Conservation (phyloP, 257 asterid species). For the Cinchona pubescens region DNA sequence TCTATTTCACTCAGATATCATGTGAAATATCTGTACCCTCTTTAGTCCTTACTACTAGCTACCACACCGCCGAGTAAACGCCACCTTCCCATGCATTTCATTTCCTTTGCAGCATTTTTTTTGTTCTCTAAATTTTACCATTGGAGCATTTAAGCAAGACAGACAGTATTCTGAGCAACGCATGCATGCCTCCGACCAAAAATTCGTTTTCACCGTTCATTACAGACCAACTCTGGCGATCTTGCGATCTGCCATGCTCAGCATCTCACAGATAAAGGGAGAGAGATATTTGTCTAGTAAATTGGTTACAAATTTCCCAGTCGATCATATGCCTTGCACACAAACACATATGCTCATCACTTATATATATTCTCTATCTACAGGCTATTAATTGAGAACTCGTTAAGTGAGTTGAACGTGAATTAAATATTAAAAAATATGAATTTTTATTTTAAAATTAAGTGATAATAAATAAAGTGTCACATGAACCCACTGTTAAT, state of each 20-base stretch:
- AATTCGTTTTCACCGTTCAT: conserved; percentile 1
- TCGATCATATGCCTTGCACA: neutral
- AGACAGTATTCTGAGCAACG: neutral
- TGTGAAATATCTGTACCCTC: conserved; percentile 20
- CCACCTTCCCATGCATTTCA: neutral
- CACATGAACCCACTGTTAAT: too few species aligned
- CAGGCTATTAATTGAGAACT: too few species aligned
- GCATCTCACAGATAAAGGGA: conserved; percentile 7
- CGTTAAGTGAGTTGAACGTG: too few species aligned
- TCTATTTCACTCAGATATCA: conserved; percentile 45
- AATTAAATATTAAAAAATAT: too few species aligned
- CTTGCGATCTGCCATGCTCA: neutral
- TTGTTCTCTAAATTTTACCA: neutral
- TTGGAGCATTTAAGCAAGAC: neutral
- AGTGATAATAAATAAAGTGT: too few species aligned
- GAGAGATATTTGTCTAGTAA: conserved; percentile 4
- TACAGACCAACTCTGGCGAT: neutral
- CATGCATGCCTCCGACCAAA: conserved; percentile 4
- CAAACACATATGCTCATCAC: too few species aligned
- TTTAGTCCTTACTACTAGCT: neutral
- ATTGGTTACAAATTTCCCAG: neutral
- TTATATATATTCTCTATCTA: neutral
- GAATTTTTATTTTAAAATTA: too few species aligned
- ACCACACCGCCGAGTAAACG: too few species aligned
- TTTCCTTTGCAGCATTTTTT: neutral